Conservation (phyloP, 805 yeast genomes). For the Metschnikowia cubensis region DNA sequence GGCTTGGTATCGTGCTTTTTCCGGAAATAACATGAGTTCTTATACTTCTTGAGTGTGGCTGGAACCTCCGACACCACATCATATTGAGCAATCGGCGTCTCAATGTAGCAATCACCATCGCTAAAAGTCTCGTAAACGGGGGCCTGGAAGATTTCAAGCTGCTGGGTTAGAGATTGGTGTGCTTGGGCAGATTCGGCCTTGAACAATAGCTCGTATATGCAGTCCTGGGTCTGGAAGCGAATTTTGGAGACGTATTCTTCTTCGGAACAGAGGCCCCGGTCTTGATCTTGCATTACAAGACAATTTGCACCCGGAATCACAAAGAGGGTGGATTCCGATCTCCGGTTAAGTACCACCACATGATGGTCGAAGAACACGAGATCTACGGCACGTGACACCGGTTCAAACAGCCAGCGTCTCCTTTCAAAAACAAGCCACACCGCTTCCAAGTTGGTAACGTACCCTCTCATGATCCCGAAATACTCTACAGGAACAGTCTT, state of each 20-base stretch:
- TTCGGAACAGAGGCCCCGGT: slow-evolving; percentile 7
- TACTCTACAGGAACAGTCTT: not conserved
- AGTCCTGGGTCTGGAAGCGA: slow-evolving; percentile 5
- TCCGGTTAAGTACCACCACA: slow-evolving; percentile 4
- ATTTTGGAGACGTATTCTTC: slow-evolving; percentile 2
- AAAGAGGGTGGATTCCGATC: slow-evolving; percentile 3
- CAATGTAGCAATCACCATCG: slow-evolving; percentile 8
- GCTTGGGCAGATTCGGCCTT: not conserved
- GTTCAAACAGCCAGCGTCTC: slow-evolving; percentile 1
- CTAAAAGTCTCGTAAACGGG: not conserved
- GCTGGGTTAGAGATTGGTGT: not conserved
- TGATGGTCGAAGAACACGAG: slow-evolving; percentile 8
- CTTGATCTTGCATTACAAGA: slow-evolving; percentile 3
- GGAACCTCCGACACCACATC: slow-evolving; percentile 5
- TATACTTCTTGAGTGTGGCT: not conserved
- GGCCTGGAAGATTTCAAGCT: not conserved
- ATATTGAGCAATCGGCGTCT: slow-evolving; percentile 6
- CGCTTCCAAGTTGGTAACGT: not conserved
- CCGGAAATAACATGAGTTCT: slow-evolving; percentile 9
- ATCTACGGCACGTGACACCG: slow-evolving; percentile 3
- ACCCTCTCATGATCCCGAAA: not conserved
- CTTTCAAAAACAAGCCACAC: slow-evolving; percentile 7
- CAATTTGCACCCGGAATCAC: slow-evolving; percentile 7
- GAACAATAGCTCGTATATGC: slow-evolving; percentile 12
- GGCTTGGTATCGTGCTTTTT: not conserved